A percentile compares a stretch with the other conserved stretches of the same genome.
These are phyloP conservation scores for Cryptococcus amylolentus DNA, from an alignment of 1,284 basidiomycete species.

Conservation along the genomic window DNA sequence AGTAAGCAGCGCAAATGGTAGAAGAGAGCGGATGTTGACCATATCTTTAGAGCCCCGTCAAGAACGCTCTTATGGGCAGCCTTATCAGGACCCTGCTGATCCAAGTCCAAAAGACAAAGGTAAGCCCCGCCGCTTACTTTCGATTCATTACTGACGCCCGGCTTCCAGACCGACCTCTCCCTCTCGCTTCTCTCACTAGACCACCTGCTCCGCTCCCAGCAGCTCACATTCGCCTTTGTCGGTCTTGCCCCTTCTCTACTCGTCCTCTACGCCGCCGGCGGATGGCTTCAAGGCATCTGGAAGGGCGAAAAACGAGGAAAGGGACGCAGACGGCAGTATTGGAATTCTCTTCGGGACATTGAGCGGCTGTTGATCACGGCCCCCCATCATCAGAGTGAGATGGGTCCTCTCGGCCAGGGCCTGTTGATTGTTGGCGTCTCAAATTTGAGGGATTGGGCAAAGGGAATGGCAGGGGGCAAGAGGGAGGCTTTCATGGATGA, in stretches of 20 bases:
- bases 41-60: constrained; percentile 60
- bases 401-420: constrained; percentile 51
- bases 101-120: constrained; percentile 96
- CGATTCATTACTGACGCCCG: neutral
- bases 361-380: constrained; percentile 61
- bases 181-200: constrained; percentile 77
- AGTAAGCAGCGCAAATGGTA: constrained; percentile 28
- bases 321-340: constrained; percentile 46
- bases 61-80: constrained; percentile 74
- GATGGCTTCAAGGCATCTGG: constrained; percentile 58
- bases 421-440: constrained; percentile 52
- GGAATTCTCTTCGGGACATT: constrained; percentile 54
- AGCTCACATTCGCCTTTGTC: constrained; percentile 94
- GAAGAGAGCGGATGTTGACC: neutral
- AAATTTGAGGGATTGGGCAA: constrained; percentile 47
- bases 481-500: constrained; percentile 74
- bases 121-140: constrained; percentile 40
- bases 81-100: constrained; percentile 83
- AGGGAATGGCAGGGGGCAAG: constrained; percentile 31
- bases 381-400: constrained; percentile 40
- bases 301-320: constrained; percentile 48
- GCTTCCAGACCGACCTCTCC: constrained; percentile 78
- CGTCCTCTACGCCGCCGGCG: constrained; percentile 67
- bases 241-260: constrained; percentile 88
- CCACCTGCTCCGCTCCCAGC: constrained; percentile 87